Conservation (phyloP, 768 basidiomycete species). For the Podaxis sp. region DNA sequence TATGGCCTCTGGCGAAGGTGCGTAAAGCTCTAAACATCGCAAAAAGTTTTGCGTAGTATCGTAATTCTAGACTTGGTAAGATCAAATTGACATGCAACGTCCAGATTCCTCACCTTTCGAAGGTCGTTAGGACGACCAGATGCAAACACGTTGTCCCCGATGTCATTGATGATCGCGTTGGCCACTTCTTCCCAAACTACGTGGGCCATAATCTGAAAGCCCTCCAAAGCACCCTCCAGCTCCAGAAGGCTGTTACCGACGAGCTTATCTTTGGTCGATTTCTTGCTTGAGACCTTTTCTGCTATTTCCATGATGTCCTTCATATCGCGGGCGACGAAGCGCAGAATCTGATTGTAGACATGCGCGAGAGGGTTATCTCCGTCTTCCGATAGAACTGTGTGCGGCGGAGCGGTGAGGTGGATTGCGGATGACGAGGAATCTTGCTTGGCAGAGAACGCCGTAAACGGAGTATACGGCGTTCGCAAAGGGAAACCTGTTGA, state of each 20-base stretch:
- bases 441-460: slow-evolving; percentile 50
- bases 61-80: slow-evolving; percentile 64
- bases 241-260: slow-evolving; percentile 9
- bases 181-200: slow-evolving; percentile 89
- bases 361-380: slow-evolving; percentile 64
- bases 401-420: slow-evolving; percentile 26
- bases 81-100: background rate
- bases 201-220: slow-evolving; percentile 84
- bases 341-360: slow-evolving; percentile 81
- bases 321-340: slow-evolving; percentile 77
- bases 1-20: slow-evolving; percentile 72
- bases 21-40: slow-evolving; percentile 74
- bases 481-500: slow-evolving; percentile 32
- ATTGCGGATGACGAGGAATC: slow-evolving; percentile 44
- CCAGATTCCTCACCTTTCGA: slow-evolving; percentile 61
- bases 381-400: slow-evolving; percentile 53
- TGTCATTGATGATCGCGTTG: slow-evolving; percentile 75
- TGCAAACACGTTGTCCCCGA: slow-evolving; percentile 84
- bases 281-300: slow-evolving; percentile 46
- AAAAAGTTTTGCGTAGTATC: slow-evolving; percentile 83
- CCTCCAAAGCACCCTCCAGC: slow-evolving; percentile 28
- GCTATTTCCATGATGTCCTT: slow-evolving; percentile 73
- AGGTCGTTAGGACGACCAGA: slow-evolving; percentile 90
- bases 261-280: background rate
- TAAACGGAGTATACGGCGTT: slow-evolving; percentile 53